phyloP scores from a whole-genome alignment of 2,329 filamentous ascomycete species.

The Tolypocladium inflatum region DNA sequence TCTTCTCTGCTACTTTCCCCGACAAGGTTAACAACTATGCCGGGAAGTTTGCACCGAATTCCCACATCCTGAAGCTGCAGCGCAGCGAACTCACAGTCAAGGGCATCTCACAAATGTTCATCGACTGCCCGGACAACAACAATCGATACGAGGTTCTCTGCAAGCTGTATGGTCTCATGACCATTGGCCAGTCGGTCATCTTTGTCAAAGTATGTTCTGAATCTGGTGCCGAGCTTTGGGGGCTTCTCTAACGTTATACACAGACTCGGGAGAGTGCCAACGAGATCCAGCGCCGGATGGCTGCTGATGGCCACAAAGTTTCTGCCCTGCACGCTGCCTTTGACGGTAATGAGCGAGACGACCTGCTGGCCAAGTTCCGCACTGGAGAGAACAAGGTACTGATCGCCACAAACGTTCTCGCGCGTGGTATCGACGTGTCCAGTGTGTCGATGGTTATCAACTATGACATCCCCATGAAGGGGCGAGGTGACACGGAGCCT shows the following conservation, averaged over 20 bases:
- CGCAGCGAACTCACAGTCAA: constrained; percentile 91
- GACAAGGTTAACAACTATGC: constrained; percentile 79
- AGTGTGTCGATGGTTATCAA: constrained; percentile 98
- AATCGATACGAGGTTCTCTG: constrained; percentile 85
- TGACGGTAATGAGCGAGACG: constrained; percentile 74
- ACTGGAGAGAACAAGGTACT: constrained; percentile 84
- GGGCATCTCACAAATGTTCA: constrained; percentile 95
- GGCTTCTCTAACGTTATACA: not conserved
- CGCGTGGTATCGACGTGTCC: constrained; percentile 86
- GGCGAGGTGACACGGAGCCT: constrained; percentile 67
- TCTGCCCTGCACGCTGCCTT: constrained; percentile 82
- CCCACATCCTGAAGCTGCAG: constrained; percentile 79
- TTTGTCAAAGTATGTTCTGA: constrained; percentile 66
- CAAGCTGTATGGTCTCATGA: constrained; percentile 92
- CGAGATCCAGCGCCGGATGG: constrained; percentile 80
- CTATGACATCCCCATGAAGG: constrained; percentile 77
- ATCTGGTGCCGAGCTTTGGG: not conserved
- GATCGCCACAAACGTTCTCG: constrained; percentile 94
- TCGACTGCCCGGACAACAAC: constrained; percentile 75
- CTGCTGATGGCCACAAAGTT: constrained; percentile 81
- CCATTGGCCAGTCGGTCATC: constrained; percentile 93
- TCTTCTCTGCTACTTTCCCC: constrained; percentile 94
- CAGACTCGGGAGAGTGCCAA: constrained; percentile 78
- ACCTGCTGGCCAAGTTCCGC: constrained; percentile 79
- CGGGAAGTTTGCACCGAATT: constrained; percentile 70